Conservation (phyloP, 345 rosid genomes). For the Diplotaxis tenuifolia region DNA sequence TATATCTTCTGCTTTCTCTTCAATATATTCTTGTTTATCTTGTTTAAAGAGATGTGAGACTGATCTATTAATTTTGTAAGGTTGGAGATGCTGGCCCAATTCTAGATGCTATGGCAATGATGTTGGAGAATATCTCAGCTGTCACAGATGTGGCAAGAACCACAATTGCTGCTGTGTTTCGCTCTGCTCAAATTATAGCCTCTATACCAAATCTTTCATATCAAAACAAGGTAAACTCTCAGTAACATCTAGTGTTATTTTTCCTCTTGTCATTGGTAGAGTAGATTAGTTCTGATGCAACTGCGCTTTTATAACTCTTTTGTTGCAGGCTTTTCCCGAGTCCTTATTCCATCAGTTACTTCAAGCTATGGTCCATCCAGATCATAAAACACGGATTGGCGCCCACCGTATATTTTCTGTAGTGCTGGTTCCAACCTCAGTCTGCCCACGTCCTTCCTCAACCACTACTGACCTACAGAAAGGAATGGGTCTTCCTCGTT, state of each 20-base stretch:
- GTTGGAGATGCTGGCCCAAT: slow-evolving; percentile 96
- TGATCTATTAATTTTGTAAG: slow-evolving; percentile 41
- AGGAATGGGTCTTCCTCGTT: slow-evolving; percentile 58
- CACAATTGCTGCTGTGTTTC: slow-evolving; percentile 76
- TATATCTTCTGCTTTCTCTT: background rate
- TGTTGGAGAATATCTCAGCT: slow-evolving; percentile 88
- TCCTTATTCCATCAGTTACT: slow-evolving; percentile 92
- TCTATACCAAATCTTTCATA: slow-evolving; percentile 76
- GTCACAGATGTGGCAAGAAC: slow-evolving; percentile 73
- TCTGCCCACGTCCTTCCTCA: slow-evolving; percentile 61
- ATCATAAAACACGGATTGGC: slow-evolving; percentile 82
- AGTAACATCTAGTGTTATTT: background rate
- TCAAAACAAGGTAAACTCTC: slow-evolving; percentile 67
- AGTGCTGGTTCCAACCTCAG: slow-evolving; percentile 90
- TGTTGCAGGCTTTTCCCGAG: slow-evolving; percentile 81
- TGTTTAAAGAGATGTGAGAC: slow-evolving; percentile 18
- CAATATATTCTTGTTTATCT: background rate
- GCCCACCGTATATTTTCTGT: slow-evolving; percentile 93
- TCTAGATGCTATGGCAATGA: slow-evolving; percentile 85
- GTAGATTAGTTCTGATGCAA: background rate
- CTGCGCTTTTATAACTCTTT: background rate
- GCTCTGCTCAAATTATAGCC: slow-evolving; percentile 92
- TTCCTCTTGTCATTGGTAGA: background rate
- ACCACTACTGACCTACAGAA: slow-evolving; percentile 44
- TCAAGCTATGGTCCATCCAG: slow-evolving; percentile 94